phyloP scores from a whole-genome alignment of 2,329 filamentous ascomycete genomes.

The Fusarium bactridioides region DNA sequence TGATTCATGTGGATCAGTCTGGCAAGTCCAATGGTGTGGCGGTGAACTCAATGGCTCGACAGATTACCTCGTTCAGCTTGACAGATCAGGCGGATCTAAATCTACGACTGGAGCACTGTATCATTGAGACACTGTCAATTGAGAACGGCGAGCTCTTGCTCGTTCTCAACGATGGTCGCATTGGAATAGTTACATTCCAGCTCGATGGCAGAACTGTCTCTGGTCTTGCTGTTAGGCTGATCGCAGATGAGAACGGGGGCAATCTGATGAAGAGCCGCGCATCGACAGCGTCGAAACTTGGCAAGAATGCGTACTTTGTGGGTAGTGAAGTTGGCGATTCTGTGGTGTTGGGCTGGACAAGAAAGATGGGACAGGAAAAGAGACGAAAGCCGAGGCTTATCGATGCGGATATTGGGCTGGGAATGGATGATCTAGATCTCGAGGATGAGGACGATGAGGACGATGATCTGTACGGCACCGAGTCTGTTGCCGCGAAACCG shows the following conservation, averaged over 20 bases:
- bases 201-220: slow-evolving; percentile 93
- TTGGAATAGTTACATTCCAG: slow-evolving; percentile 81
- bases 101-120: slow-evolving; percentile 82
- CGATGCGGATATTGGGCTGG: slow-evolving; percentile 61
- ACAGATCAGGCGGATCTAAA: slow-evolving; percentile 84
- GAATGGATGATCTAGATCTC: slow-evolving; percentile 60
- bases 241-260: slow-evolving; percentile 71
- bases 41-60: slow-evolving; percentile 88
- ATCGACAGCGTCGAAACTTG: slow-evolving; percentile 75
- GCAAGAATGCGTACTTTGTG: slow-evolving; percentile 77
- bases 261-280: slow-evolving; percentile 66
- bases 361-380: slow-evolving; percentile 69
- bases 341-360: slow-evolving; percentile 79
- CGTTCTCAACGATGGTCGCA: slow-evolving; percentile 75
- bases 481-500: slow-evolving; percentile 67
- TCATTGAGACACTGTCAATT: slow-evolving; percentile 77
- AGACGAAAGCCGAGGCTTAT: slow-evolving; percentile 69
- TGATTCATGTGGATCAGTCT: slow-evolving; percentile 95
- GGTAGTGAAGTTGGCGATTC: slow-evolving; percentile 88
- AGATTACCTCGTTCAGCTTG: slow-evolving; percentile 83
- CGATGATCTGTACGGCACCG: slow-evolving; percentile 68
- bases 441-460: slow-evolving; percentile 71
- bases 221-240: slow-evolving; percentile 75
- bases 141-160: slow-evolving; percentile 87
- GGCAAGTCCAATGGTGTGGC: slow-evolving; percentile 92